These are phyloP conservation scores for Solanum pimpinellifolium DNA, from an alignment of 257 asterid genomes.

Conservation along the genomic window DNA sequence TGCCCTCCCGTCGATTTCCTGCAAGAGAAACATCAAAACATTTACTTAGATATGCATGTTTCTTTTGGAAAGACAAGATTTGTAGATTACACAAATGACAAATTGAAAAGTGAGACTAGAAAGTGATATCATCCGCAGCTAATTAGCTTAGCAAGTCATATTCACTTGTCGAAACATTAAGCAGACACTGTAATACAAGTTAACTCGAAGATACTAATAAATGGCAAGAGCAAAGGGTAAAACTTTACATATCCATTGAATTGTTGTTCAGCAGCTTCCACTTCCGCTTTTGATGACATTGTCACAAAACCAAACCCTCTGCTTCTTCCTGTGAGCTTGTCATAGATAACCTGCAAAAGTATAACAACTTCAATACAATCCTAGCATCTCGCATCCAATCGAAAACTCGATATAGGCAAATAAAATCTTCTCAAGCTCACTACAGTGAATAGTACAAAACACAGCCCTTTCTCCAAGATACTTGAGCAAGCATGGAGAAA, in stretches of 20 bases:
- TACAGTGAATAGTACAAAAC: neutral
- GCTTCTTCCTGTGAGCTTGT: slow-evolving; percentile 72
- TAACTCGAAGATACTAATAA: neutral
- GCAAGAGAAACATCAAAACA: slow-evolving; percentile 1
- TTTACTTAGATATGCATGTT: neutral
- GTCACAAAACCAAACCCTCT: slow-evolving; percentile 94
- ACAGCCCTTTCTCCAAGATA: neutral
- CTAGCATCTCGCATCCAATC: neutral
- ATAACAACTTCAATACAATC: neutral
- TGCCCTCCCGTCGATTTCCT: slow-evolving; percentile 82
- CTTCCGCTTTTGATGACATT: slow-evolving; percentile 69
- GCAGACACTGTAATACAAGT: neutral
- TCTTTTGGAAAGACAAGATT: neutral
- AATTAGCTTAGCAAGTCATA: neutral
- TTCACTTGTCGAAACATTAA: neutral
- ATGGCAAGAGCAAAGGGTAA: neutral
- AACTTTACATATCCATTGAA: slow-evolving; percentile 73
- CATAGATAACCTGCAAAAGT: slow-evolving; percentile 72
- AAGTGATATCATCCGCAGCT: neutral
- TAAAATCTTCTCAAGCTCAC: neutral
- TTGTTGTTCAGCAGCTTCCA: slow-evolving; percentile 57
- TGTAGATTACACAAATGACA: neutral
- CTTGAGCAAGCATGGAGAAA: neutral
- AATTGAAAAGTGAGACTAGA: neutral
- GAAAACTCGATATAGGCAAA: neutral